Percentiles rank a stretch among this genome's conserved stretches.
Evolutionary conservation across 208 protist genomes (phyloP).

Genomic region (Trichomonas vaginalis): DNA sequence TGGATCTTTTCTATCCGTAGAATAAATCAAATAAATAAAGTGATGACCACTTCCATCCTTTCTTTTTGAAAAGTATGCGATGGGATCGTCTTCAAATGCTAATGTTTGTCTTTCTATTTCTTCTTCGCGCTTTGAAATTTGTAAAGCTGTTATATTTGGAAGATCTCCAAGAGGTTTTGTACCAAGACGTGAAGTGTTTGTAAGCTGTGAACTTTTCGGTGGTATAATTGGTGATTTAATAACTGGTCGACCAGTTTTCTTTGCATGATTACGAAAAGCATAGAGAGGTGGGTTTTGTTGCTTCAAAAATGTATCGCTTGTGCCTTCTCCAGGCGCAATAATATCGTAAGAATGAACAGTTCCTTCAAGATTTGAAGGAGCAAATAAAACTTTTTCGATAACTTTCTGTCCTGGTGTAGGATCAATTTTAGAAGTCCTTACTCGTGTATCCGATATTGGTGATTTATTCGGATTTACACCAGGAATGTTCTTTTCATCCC

Average conservation of each 20-base stretch:
- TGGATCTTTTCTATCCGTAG: not conserved
- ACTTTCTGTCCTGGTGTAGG: not conserved
- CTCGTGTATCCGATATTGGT: not conserved
- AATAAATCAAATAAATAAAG: conserved; percentile 8
- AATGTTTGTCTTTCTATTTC: not conserved
- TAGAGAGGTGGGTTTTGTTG: not conserved
- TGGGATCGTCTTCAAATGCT: not conserved
- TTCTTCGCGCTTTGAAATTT: not conserved
- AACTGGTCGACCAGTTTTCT: not conserved
- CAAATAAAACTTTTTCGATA: not conserved
- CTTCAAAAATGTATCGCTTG: not conserved
- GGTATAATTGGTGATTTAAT: not conserved
- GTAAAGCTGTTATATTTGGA: not conserved
- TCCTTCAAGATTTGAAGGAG: not conserved
- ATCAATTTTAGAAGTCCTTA: not conserved
- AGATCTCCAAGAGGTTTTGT: not conserved
- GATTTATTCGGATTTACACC: not conserved
- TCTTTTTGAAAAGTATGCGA: conserved; percentile 4
- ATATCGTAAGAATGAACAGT: not conserved
- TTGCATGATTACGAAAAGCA: not conserved
- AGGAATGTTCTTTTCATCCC: not conserved
- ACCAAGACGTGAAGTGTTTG: not conserved
- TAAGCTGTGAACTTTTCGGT: not conserved
- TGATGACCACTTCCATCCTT: not conserved
- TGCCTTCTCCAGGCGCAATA: not conserved